These are phyloP conservation scores for Leccinum variicolor DNA, from an alignment of 768 basidiomycete species.

Conservation along the genomic window DNA sequence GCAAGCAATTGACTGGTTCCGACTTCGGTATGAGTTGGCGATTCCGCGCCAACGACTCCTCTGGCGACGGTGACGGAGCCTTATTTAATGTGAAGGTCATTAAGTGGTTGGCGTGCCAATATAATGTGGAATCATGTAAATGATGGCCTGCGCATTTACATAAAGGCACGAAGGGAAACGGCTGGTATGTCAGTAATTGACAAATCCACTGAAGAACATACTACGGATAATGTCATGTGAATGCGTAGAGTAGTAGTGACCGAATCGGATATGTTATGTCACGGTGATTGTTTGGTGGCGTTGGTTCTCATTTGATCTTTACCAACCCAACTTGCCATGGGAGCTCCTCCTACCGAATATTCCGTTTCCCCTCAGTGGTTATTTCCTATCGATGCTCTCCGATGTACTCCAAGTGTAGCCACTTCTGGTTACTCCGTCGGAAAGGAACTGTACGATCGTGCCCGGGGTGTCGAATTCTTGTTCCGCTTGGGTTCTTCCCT, in stretches of 20 bases:
- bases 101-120: not conserved
- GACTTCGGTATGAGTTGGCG: conserved; percentile 20
- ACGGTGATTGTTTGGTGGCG: conserved; percentile 23
- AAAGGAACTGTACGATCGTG: conserved; percentile 74
- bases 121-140: not conserved
- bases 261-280: conserved; percentile 15
- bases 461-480: conserved; percentile 81
- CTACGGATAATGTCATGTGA: not conserved
- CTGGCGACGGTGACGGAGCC: conserved; percentile 3
- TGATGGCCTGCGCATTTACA: not conserved
- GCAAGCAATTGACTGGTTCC: conserved; percentile 15
- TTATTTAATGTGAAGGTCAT: not conserved
- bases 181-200: conserved; percentile 14
- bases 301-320: conserved; percentile 10
- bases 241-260: not conserved
- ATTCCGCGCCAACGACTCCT: conserved; percentile 4
- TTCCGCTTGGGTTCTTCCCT: conserved; percentile 79
- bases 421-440: conserved; percentile 46
- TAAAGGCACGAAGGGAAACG: conserved; percentile 4
- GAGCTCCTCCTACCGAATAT: conserved; percentile 21
- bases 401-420: conserved; percentile 54
- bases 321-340: conserved; percentile 14
- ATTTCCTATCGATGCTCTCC: conserved; percentile 58
- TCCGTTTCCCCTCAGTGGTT: conserved; percentile 60
- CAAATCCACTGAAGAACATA: conserved; percentile 3